phyloP scores from a whole-genome alignment of 495 filamentous ascomycete species.

The Astrothelium macrocarpum region DNA sequence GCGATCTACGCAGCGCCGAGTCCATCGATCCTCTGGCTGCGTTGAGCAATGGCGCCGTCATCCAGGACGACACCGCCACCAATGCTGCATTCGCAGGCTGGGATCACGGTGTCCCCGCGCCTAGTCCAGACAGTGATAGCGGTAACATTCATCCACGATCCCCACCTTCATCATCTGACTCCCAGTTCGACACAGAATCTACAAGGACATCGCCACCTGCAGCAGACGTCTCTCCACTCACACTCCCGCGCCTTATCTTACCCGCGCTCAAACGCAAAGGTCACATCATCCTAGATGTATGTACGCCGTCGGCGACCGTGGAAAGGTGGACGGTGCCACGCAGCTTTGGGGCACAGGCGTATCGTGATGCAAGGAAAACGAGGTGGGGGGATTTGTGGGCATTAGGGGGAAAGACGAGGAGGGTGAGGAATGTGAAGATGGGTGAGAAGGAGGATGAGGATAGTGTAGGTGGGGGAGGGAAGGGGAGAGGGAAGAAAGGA shows the following conservation, averaged over 20 bases:
- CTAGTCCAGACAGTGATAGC: too few relatives aligned
- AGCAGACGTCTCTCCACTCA: slow-evolving; percentile 44
- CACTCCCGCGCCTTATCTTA: slow-evolving; percentile 67
- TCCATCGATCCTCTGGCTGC: slow-evolving; percentile 4
- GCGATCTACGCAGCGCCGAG: slow-evolving; percentile 26
- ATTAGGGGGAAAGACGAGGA: slow-evolving; percentile 79
- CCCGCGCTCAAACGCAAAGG: slow-evolving; percentile 76
- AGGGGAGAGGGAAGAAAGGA: slow-evolving; percentile 16
- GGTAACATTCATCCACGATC: too few relatives aligned
- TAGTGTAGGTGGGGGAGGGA: slow-evolving; percentile 31
- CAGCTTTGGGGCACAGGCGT: slow-evolving; percentile 69
- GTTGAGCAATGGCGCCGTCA: slow-evolving; percentile 17
- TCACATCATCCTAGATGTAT: slow-evolving; percentile 83
- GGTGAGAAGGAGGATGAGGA: slow-evolving; percentile 27
- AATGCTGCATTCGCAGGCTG: slow-evolving; percentile 35
- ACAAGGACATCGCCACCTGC: neutral
- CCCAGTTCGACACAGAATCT: neutral
- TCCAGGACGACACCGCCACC: slow-evolving; percentile 30
- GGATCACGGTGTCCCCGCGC: slow-evolving; percentile 25
- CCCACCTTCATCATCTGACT: neutral
- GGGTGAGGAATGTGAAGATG: slow-evolving; percentile 47
- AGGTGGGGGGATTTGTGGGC: slow-evolving; percentile 94
- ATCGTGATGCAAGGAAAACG: slow-evolving; percentile 82
- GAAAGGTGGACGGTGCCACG: slow-evolving; percentile 90
- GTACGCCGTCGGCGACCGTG: slow-evolving; percentile 75